A percentile compares a stretch with the other conserved stretches of the same genome.
Evolutionary conservation across 2,329 filamentous ascomycete genomes (phyloP).

Genomic region (Talaromyces sp.): DNA sequence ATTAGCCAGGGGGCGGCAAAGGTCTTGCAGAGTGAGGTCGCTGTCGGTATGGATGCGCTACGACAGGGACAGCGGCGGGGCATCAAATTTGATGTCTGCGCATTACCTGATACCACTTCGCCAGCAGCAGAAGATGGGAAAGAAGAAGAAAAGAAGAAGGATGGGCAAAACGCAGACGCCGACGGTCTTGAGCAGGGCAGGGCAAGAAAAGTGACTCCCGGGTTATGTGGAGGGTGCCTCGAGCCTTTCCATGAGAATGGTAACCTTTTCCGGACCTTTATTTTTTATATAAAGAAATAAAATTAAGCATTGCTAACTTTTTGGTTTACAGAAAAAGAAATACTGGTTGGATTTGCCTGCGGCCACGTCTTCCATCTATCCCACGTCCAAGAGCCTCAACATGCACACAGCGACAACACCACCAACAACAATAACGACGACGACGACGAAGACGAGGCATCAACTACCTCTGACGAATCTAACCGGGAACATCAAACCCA

Average conservation of each 20-base stretch:
- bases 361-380: constrained; percentile 63
- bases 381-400: constrained; percentile 47
- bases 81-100: constrained; percentile 77
- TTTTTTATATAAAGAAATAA: not conserved
- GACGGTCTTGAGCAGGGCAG: constrained; percentile 5
- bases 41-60: constrained; percentile 72
- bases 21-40: constrained; percentile 82
- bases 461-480: constrained; percentile 16
- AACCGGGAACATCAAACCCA: constrained; percentile 1
- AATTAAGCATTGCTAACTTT: not conserved
- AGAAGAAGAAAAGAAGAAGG: constrained; percentile 12
- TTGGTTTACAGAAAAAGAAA: constrained; percentile 42
- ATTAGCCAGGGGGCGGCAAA: constrained; percentile 86
- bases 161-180: constrained; percentile 8
- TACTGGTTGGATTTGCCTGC: constrained; percentile 61
- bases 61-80: constrained; percentile 74
- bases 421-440: not conserved
- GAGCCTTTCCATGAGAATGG: constrained; percentile 33
- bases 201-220: constrained; percentile 15
- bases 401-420: constrained; percentile 4
- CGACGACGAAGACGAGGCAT: not conserved
- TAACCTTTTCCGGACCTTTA: constrained; percentile 16
- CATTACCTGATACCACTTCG: constrained; percentile 5
- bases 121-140: not conserved
- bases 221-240: constrained; percentile 34